Base-by-base conservation (phyloP, 2,329 filamentous ascomycete genomes). In the Diaporthe sp. region DNA sequence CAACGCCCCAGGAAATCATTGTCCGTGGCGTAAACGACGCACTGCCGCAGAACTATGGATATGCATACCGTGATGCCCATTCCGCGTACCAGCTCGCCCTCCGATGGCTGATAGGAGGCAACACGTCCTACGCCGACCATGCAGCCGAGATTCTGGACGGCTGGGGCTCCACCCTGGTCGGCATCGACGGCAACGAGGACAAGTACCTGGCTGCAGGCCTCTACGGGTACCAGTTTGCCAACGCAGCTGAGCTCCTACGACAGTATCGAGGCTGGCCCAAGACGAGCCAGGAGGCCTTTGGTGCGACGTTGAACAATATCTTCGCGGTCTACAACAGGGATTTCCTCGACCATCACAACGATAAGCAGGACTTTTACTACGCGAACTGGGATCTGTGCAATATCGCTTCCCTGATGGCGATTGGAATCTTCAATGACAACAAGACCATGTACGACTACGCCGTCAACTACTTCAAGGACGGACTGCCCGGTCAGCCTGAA, bases 171-270 rank as follows among this genome's bases (percentile, higher is more conserved):
- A 83, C 82, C 1, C 74, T 85, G 12, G 81, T 77, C 5, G 70
- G n/a, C 7, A 80, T 85, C 42, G 71, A 68, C 28, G 83, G 84
- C 0, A 81, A 62, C 28, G 76, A 78, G 15, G 83, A 85, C 75
- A 80, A 78, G 37, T 82, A 78, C 73, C 81, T 86, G 12, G 83
- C 83, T 0, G 77, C 82, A 0, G 84, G 84, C 0, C 73, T 85
- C 1, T 84, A 86, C 61, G 83, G 84, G 0, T 88, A 85, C 75
- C 79, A 85, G 70, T 79, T 85, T 31, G 84, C 84, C 25, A 85
- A 85, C 62, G 83, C 81, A 0, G 84, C 82, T 4, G 84, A 86
- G 74, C 78, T 85, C 10, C 79, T 85, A 55, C 77, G 82, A 1
- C 59, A 28, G n/a, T 79, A 84, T 68, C 10, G 76, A 72, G 37